Evolutionary conservation across 2,329 filamentous ascomycete species (phyloP).

Genomic region (Fusarium kyushuense): DNA sequence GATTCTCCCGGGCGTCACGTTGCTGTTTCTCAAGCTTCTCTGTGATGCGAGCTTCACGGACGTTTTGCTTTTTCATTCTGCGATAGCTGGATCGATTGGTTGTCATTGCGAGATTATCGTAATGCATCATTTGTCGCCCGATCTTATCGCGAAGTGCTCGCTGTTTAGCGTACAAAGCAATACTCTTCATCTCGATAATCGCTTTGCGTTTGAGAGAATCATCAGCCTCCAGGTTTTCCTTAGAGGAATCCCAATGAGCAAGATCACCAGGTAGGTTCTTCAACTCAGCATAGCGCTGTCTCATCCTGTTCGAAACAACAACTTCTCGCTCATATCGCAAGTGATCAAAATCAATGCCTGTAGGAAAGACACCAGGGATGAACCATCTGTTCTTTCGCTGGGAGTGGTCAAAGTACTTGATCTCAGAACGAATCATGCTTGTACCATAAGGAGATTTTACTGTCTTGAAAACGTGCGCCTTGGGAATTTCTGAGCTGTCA

Average conservation of each 20-base stretch:
- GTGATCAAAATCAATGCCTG: constrained; percentile 88
- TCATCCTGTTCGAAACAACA: constrained; percentile 90
- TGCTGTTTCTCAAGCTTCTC: constrained; percentile 99
- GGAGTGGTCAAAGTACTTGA: constrained; percentile 84
- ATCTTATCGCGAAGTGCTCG: constrained; percentile 86
- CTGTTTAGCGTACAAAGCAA: constrained; percentile 90
- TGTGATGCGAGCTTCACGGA: constrained; percentile 94
- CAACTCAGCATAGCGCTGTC: constrained; percentile 84
- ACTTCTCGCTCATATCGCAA: constrained; percentile 88
- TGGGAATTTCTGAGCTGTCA: constrained; percentile 51
- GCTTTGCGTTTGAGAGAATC: constrained; percentile 88
- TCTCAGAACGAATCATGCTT: constrained; percentile 65
- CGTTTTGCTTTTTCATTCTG: constrained; percentile 95
- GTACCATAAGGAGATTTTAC: constrained; percentile 79
- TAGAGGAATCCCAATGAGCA: constrained; percentile 85
- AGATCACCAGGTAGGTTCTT: constrained; percentile 87
- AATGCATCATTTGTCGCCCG: constrained; percentile 91
- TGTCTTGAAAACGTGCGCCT: constrained; percentile 72
- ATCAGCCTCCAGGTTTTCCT: constrained; percentile 75
- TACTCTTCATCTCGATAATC: constrained; percentile 94
- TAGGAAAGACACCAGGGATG: constrained; percentile 88
- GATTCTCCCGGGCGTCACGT: constrained; percentile 92
- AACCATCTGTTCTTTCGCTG: constrained; percentile 81
- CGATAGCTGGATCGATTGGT: constrained; percentile 92
- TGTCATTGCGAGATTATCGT: constrained; percentile 96